Evolutionary conservation across 1,284 basidiomycete species (phyloP).

Genomic region (Leccinum fuscescens): DNA sequence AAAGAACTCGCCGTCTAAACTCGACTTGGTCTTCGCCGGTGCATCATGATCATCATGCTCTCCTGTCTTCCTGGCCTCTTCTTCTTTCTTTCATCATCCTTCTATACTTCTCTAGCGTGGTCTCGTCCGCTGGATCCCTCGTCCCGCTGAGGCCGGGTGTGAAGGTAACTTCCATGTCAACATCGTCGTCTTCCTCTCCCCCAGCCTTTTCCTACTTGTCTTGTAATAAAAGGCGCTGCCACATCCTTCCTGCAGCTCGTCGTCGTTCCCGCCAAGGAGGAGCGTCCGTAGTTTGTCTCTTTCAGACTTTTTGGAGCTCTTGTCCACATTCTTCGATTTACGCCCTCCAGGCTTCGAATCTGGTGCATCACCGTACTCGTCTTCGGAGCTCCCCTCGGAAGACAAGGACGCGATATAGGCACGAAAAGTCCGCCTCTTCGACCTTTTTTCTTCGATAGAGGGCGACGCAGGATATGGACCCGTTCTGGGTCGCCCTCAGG

Average conservation of each 20-base stretch:
- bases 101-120: constrained; percentile 60
- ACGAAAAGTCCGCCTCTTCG: constrained; percentile 82
- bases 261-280: constrained; percentile 55
- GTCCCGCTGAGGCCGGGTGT: too few species aligned
- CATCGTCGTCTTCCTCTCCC: too few species aligned
- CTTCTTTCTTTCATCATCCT: constrained; percentile 83
- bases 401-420: constrained; percentile 81
- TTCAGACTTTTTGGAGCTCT: constrained; percentile 37
- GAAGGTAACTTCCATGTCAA: too few species aligned
- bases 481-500: constrained; percentile 96
- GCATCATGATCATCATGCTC: constrained; percentile 25
- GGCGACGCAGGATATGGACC: constrained; percentile 74
- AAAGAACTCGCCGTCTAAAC: constrained; percentile 67
- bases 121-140: too few species aligned
- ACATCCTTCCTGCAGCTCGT: constrained; percentile 81
- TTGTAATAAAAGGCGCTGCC: constrained; percentile 39
- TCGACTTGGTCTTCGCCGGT: constrained; percentile 26
- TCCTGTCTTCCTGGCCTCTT: constrained; percentile 44
- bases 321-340: too few species aligned
- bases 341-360: neutral
- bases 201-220: too few species aligned
- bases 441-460: constrained; percentile 70
- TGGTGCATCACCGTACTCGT: constrained; percentile 19
- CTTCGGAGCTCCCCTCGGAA: constrained; percentile 50
- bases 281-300: constrained; percentile 69